Evolutionary conservation across 2,329 filamentous ascomycete species (phyloP), one percentile per base, ranked within the genome.

Genomic region (Curvularia sp.): DNA sequence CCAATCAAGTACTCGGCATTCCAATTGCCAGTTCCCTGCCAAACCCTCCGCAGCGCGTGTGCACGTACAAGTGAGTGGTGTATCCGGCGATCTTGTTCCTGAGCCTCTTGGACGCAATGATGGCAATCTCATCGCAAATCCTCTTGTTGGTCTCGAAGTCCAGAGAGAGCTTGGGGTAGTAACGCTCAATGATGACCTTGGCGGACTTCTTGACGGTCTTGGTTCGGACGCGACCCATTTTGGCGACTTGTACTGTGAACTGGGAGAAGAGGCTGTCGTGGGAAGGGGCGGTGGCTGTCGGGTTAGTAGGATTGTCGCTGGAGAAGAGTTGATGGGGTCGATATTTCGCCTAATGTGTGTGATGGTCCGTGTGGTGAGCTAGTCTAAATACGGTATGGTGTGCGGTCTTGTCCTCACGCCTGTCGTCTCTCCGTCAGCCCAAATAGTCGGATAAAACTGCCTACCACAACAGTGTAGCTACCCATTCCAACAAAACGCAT

Each of bases 131-230:
- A 93, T 98, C 95, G 86, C 95, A 98, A 79, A 98, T 96, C 78
- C 93, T 88, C 91, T 97, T 97, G 91, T 97, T 97, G 88, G 92
- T 97, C 90, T 99, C 95, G 86, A 99, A 99, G 87, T 99, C 95
- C 79, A 98, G 92, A 69, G 93, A 97, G 81, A 99, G 87, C 84
- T 92, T 93, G 80, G 95, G 95, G 86, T 96, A 79, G 74, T 79
- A 76, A 57, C 77, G 76, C 90, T 97, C 93, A 84, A 99, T 98
- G 86, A 98, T 94, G 88, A 97, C 93, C 91, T 99, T 99, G 86
- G 95, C 93, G 87, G 88, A 90, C 82, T 89, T 89, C 85, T 90
- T 90, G 78, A 90, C 88, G 74, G 87, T 89, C 86, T 85, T 84
- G 60, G 82, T 84, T 66, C 82, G 80, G 75, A 84, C 82, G 76